Conservation (phyloP, 2,329 filamentous ascomycete genomes). For the Trichoderma koningiopsis region DNA sequence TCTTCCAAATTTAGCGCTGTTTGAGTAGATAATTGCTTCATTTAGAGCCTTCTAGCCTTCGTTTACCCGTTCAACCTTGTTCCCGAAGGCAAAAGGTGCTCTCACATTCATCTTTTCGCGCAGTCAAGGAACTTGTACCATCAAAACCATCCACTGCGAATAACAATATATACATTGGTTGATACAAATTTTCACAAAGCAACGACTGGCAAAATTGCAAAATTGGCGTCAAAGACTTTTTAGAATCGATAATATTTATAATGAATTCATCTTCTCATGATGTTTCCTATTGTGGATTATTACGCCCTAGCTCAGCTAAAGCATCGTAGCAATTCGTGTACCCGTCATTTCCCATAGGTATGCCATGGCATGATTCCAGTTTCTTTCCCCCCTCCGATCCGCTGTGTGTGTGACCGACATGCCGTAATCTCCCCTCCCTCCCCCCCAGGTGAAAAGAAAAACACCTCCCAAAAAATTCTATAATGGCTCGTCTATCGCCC, state of each 20-base stretch:
- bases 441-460: no score
- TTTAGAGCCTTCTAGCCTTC: no score
- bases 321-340: neutral
- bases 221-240: neutral
- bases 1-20: no score
- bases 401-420: neutral
- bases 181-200: no score
- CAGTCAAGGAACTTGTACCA: no score
- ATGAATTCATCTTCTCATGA: neutral
- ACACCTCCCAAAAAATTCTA: neutral
- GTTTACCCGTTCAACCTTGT: no score
- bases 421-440: neutral
- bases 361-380: neutral
- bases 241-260: neutral
- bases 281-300: neutral
- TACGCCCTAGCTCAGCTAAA: neutral
- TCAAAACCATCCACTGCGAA: no score
- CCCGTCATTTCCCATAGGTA: neutral
- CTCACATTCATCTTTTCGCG: no score
- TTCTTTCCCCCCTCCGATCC: neutral
- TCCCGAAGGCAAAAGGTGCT: no score
- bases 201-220: neutral
- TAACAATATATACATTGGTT: no score
- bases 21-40: no score
- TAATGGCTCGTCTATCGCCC: constrained; percentile 15